Percentiles rank a stretch among this genome's conserved stretches.
Evolutionary conservation across 345 rosid genomes (phyloP).

Genomic region (Brassica napus): Da-Ae NC_063439.1:7783001-7783500

Average conservation of each 20-base stretch:
- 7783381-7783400: not conserved
- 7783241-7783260: not conserved
- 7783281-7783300: no score
- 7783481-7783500: not conserved
- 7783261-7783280: no score
- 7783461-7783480: not conserved
- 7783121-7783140: conserved; percentile 11
- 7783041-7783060: conserved; percentile 86
- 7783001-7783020: not conserved
- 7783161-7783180: not conserved
- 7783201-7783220: conserved; percentile 71
- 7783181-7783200: not conserved
- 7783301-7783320: no score
- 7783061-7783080: conserved; percentile 81
- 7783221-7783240: conserved; percentile 56
- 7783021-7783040: conserved; percentile 71
- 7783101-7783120: conserved; percentile 92
- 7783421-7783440: not conserved
- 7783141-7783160: not conserved
- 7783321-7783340: no score
- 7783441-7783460: not conserved
- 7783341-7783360: no score
- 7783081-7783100: conserved; percentile 86
- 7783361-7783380: no score
- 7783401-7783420: not conserved